These are phyloP conservation scores for Senna siamea DNA, from an alignment of 306 rosid genomes.

Conservation along the genomic window DNA sequence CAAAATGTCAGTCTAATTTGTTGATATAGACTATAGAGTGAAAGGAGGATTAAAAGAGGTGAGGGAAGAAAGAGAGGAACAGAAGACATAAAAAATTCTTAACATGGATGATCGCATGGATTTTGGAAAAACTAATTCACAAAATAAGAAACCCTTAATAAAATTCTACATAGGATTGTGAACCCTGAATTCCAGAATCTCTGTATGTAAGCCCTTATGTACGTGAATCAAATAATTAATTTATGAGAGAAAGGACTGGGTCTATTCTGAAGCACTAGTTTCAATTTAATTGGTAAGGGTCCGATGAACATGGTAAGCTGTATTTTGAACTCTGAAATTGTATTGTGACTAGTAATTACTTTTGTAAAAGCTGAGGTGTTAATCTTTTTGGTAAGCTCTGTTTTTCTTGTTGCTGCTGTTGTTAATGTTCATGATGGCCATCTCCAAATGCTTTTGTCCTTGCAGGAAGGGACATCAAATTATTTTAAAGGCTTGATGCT, in stretches of 20 bases:
- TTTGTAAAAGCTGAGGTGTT: neutral
- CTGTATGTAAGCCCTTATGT: neutral
- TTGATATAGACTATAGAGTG: no score
- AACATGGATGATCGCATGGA: no score
- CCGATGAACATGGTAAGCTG: neutral
- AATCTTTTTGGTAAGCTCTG: neutral
- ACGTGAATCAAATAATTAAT: neutral
- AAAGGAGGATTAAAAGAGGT: no score
- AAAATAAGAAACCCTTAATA: no score
- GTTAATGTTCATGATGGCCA: neutral
- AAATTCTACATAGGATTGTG: no score
- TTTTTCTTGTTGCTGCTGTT: neutral
- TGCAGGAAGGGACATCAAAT: slow-evolving; percentile 91
- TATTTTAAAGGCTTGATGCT: slow-evolving; percentile 96
- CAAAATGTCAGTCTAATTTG: no score
- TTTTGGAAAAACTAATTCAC: no score
- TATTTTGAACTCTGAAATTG: neutral
- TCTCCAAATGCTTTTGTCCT: slow-evolving; percentile 30
- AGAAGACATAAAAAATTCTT: no score
- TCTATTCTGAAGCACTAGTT: neutral
- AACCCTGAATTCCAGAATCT: neutral
- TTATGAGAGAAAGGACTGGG: neutral
- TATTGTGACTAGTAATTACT: neutral
- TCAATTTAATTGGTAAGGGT: neutral
- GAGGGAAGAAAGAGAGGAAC: no score